Evolutionary conservation across 2,329 filamentous ascomycete species (phyloP).

Genomic region (Neonectria hederae): DNA sequence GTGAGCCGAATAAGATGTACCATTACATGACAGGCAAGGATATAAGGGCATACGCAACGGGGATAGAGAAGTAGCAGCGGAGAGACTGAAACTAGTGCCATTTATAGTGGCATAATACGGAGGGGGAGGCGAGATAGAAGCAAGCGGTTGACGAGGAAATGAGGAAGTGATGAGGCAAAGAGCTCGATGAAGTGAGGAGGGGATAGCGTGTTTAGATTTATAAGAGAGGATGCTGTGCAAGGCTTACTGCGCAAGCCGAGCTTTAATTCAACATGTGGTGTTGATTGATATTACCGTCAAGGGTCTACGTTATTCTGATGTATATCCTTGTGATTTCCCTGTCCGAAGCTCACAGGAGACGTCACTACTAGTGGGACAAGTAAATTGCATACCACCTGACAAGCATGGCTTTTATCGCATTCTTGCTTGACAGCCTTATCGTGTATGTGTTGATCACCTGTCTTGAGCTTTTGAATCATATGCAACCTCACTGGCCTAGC

Average conservation of each 20-base stretch:
- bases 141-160: slow-evolving; percentile 7
- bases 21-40: slow-evolving; percentile 5
- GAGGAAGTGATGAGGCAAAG: slow-evolving; percentile 12
- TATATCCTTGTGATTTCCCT: not conserved
- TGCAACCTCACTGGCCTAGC: no score
- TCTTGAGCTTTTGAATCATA: not conserved
- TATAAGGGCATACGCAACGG: not conserved
- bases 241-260: slow-evolving; percentile 2
- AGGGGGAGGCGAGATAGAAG: slow-evolving; percentile 7
- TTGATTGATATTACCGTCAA: not conserved
- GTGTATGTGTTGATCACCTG: no score
- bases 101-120: slow-evolving; percentile 8
- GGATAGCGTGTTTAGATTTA: slow-evolving; percentile 24
- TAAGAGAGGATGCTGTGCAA: slow-evolving; percentile 12
- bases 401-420: not conserved
- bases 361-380: not conserved
- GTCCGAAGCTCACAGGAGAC: not conserved
- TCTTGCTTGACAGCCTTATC: no score
- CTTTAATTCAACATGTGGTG: not conserved
- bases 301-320: not conserved
- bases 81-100: slow-evolving; percentile 7
- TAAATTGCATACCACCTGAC: not conserved
- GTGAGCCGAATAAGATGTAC: not conserved
- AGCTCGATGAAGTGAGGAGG: slow-evolving; percentile 7
- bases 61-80: not conserved